phyloP scores from a whole-genome alignment of 2,329 filamentous ascomycete species.

The Monilinia fructigena region DNA sequence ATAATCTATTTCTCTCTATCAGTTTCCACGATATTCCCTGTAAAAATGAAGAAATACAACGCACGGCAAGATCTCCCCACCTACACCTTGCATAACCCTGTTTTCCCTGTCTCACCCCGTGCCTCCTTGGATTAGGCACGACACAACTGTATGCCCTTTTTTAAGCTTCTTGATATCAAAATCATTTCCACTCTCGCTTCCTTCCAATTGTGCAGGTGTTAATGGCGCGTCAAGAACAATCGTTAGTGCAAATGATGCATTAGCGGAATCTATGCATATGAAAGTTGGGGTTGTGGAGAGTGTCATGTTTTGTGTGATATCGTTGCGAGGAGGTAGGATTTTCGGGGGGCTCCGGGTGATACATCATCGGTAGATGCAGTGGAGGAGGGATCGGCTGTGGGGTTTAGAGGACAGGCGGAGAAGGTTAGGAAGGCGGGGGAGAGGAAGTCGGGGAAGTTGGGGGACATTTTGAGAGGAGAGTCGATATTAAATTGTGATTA shows the following conservation, averaged over 20 bases:
- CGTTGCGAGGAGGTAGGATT: conserved; percentile 33
- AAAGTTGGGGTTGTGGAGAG: conserved; percentile 36
- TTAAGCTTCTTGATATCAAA: conserved; percentile 33
- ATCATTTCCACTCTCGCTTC: conserved; percentile 19
- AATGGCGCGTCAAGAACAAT: conserved; percentile 25
- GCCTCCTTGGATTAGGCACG: conserved; percentile 27
- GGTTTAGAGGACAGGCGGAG: conserved; percentile 26
- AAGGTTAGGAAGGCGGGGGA: conserved; percentile 32
- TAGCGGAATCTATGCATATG: conserved; percentile 32
- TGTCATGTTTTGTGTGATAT: conserved; percentile 38
- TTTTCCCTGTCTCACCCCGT: conserved; percentile 33
- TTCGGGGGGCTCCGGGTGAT: conserved; percentile 4
- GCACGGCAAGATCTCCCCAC: conserved; percentile 27
- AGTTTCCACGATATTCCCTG: neutral
- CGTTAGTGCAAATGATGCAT: conserved; percentile 32
- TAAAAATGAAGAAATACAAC: conserved; percentile 12
- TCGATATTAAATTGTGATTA: neutral
- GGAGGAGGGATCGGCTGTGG: conserved; percentile 13
- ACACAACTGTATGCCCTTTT: conserved; percentile 33
- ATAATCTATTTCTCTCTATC: conserved; percentile 30
- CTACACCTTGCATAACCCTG: conserved; percentile 33
- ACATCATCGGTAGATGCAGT: conserved; percentile 7
- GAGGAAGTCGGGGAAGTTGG: conserved; percentile 30
- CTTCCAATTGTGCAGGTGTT: conserved; percentile 23
- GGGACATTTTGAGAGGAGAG: neutral